Evolutionary conservation across 495 filamentous ascomycete species (phyloP).

Genomic region (Lichina pygmaea): DNA sequence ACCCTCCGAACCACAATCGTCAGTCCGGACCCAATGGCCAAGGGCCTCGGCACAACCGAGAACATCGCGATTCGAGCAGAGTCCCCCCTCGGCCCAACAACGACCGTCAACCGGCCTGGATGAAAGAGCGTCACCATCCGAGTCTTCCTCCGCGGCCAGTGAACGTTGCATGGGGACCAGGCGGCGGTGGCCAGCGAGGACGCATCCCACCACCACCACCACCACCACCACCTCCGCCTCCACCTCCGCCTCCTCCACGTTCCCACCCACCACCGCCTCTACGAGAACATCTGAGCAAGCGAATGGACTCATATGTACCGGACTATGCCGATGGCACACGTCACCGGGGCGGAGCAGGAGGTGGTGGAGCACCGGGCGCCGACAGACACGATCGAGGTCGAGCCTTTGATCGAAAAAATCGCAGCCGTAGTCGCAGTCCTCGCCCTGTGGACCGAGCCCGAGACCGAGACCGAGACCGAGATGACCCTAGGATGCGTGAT

Average conservation of each 20-base stretch:
- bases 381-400: constrained; percentile 1
- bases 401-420: not conserved
- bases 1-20: not conserved
- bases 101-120: not conserved
- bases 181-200: not conserved
- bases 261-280: not conserved
- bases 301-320: constrained; percentile 2
- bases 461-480: constrained; percentile 11
- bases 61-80: not conserved
- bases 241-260: not conserved
- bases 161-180: not conserved
- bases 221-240: too few relatives aligned
- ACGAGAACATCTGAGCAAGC: not conserved
- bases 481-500: constrained; percentile 11
- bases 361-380: not conserved
- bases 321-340: not conserved
- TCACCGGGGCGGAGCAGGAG: not conserved
- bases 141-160: not conserved
- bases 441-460: constrained; percentile 8
- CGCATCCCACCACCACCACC: too few relatives aligned
- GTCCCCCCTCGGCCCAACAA: not conserved
- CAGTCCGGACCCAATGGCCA: not conserved
- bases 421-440: constrained; percentile 5
- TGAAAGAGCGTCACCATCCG: not conserved
- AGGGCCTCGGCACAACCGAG: not conserved